Conservation (phyloP, 257 asterid species). For the Nicotiana noctiflora region DNA sequence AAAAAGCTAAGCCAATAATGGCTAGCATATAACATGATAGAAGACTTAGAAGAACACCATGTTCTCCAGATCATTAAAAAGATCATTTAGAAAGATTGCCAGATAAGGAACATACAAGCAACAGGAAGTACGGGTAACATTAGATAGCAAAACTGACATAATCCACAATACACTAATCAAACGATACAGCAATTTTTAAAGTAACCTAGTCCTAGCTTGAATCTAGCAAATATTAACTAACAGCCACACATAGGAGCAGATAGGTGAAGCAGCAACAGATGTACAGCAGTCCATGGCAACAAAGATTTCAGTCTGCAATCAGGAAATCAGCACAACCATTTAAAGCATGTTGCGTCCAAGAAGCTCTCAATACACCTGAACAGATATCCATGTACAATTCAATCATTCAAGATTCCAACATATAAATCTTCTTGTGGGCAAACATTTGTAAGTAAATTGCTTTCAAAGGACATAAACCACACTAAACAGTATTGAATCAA, state of each 20-base stretch:
- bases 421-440: slow-evolving; percentile 20
- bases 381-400: slow-evolving; percentile 48
- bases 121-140: not conserved
- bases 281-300: slow-evolving; percentile 85
- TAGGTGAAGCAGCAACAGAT: slow-evolving; percentile 96
- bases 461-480: not conserved
- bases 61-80: not conserved
- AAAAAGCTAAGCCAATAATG: not conserved
- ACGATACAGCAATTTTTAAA: slow-evolving; percentile 52
- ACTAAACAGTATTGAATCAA: not conserved
- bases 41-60: not conserved
- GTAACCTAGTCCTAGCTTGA: slow-evolving; percentile 42
- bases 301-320: slow-evolving; percentile 90
- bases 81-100: not conserved
- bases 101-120: slow-evolving; percentile 2
- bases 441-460: not conserved
- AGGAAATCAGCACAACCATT: slow-evolving; percentile 93
- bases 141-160: slow-evolving; percentile 12
- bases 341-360: slow-evolving; percentile 91
- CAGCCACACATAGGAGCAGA: slow-evolving; percentile 64
- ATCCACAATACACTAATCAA: slow-evolving; percentile 1
- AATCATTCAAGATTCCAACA: slow-evolving; percentile 39
- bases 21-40: not conserved
- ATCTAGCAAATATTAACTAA: slow-evolving; percentile 41
- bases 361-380: slow-evolving; percentile 97